Evolutionary conservation across 1,284 basidiomycete genomes (phyloP).

Genomic region (Tilletiopsis washingtonensis): DNA sequence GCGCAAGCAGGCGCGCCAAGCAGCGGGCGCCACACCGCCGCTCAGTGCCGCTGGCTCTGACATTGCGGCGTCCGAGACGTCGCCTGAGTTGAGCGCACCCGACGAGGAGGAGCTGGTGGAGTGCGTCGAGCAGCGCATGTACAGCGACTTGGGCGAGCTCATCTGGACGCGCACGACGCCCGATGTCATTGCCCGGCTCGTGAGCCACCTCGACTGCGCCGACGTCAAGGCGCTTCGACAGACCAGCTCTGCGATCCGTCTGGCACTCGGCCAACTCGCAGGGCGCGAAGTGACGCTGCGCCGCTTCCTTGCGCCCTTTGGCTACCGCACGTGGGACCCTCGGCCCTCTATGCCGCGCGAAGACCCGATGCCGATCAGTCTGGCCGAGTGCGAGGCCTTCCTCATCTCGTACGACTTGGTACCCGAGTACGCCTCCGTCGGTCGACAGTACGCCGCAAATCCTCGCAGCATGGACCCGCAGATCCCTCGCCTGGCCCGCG

Average conservation of each 20-base stretch:
- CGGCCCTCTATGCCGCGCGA: background rate
- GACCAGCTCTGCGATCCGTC: conserved; percentile 26
- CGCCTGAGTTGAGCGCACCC: background rate
- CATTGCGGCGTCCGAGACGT: too few relatives aligned
- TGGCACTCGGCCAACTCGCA: conserved; percentile 16
- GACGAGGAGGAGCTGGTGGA: background rate
- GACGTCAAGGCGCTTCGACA: conserved; percentile 40
- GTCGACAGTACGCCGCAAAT: conserved; percentile 19
- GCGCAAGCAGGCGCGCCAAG: background rate
- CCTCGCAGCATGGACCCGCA: conserved; percentile 37
- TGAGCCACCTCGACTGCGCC: conserved; percentile 30
- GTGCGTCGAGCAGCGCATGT: conserved; percentile 18
- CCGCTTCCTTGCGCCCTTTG: conserved; percentile 35
- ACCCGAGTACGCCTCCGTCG: conserved; percentile 32
- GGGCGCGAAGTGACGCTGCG: conserved; percentile 30
- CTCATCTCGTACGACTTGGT: conserved; percentile 29
- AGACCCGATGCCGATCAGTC: conserved; percentile 35
- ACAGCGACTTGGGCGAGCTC: conserved; percentile 31
- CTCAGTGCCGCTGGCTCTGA: background rate
- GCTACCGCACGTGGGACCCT: conserved; percentile 28
- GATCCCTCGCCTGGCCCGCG: conserved; percentile 40
- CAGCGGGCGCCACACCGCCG: background rate
- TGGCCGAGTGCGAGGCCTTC: conserved; percentile 40
- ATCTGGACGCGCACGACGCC: conserved; percentile 32
- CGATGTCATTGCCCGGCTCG: conserved; percentile 24